Percentiles rank a stretch among this genome's conserved stretches.
Conservation (phyloP, 495 filamentous ascomycete species). For the Penicillium turbatum region DNA sequence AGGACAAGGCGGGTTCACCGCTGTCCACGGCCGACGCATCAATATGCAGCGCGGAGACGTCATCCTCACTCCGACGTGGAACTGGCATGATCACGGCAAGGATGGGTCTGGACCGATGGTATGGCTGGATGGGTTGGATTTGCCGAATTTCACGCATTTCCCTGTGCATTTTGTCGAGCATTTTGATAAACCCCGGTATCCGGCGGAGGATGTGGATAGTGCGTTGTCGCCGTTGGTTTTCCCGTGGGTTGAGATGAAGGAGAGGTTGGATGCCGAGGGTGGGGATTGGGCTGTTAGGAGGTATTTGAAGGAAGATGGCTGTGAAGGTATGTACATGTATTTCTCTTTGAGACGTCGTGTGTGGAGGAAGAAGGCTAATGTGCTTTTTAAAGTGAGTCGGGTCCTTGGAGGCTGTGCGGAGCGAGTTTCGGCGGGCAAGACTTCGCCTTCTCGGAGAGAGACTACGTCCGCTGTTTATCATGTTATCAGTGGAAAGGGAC, state of each 20-base stretch:
- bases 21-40: conserved; percentile 44
- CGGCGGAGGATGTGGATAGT: conserved; percentile 36
- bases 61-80: conserved; percentile 49
- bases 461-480: conserved; percentile 42
- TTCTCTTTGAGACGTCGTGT: neutral
- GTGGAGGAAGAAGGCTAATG: conserved; percentile 9
- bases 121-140: conserved; percentile 48
- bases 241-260: conserved; percentile 38
- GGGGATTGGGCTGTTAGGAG: conserved; percentile 25
- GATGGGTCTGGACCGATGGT: conserved; percentile 49
- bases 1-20: conserved; percentile 46
- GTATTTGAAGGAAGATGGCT: conserved; percentile 32
- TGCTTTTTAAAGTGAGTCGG: conserved; percentile 24
- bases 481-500: conserved; percentile 34
- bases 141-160: conserved; percentile 42
- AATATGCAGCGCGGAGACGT: conserved; percentile 47
- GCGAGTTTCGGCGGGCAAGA: conserved; percentile 23
- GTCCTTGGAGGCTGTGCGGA: conserved; percentile 40
- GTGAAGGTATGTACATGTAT: conserved; percentile 28
- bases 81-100: conserved; percentile 50
- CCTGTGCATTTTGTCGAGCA: conserved; percentile 49
- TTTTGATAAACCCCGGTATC: conserved; percentile 39
- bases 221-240: conserved; percentile 36
- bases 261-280: conserved; percentile 20
- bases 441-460: conserved; percentile 29